Evolutionary conservation across 495 filamentous ascomycete species (phyloP).

Genomic region (Evansstolkia leycettana): DNA sequence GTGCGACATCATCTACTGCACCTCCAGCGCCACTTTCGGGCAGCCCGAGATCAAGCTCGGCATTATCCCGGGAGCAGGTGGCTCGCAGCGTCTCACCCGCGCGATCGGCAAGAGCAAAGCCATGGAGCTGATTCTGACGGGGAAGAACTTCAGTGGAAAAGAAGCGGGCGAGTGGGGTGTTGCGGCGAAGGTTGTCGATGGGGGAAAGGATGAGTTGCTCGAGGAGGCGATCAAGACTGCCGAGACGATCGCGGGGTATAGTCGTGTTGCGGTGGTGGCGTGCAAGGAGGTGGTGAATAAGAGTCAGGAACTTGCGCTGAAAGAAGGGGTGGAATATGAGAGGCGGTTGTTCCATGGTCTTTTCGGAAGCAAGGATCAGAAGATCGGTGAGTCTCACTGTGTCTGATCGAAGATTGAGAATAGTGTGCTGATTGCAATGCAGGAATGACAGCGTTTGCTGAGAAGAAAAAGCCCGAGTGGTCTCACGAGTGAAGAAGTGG

Average conservation of each 20-base stretch:
- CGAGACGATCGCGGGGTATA: conserved; percentile 75
- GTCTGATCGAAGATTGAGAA: neutral
- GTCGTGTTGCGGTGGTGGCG: conserved; percentile 70
- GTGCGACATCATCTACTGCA: conserved; percentile 91
- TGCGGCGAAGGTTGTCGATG: conserved; percentile 71
- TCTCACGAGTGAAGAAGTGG: conserved; percentile 48
- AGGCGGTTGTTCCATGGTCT: conserved; percentile 79
- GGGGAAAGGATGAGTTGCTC: conserved; percentile 62
- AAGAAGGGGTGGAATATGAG: conserved; percentile 92
- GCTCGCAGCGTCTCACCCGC: conserved; percentile 74
- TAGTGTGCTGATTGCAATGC: conserved; percentile 8
- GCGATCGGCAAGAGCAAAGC: conserved; percentile 82
- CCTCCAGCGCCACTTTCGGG: conserved; percentile 69
- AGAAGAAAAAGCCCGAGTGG: conserved; percentile 93
- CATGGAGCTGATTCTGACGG: conserved; percentile 91
- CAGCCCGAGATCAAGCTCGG: conserved; percentile 96
- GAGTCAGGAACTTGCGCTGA: conserved; percentile 74
- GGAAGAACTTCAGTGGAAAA: conserved; percentile 63
- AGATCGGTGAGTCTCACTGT: conserved; percentile 53
- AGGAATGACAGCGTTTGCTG: conserved; percentile 88
- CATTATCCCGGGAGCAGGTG: conserved; percentile 83
- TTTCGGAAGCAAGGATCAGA: conserved; percentile 92
- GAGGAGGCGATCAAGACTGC: conserved; percentile 69
- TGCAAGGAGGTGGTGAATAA: conserved; percentile 97
- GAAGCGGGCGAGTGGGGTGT: conserved; percentile 87